These are phyloP conservation scores for Nothophytophthora sp. DNA, from an alignment of 352 stramenopile species.

Conservation along the genomic window DNA sequence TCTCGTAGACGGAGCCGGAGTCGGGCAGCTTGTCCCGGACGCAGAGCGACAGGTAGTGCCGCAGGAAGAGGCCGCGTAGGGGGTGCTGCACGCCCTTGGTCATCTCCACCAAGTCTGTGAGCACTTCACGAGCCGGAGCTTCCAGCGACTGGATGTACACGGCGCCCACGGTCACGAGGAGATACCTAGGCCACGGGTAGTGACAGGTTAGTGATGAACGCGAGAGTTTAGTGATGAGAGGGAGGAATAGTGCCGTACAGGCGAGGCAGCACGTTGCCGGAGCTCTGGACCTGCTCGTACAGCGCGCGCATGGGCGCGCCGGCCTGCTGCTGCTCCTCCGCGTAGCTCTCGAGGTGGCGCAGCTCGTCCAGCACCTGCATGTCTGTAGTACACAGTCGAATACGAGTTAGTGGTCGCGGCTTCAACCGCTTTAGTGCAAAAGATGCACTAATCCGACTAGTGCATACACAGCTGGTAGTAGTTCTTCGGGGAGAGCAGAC, in stretches of 20 bases:
- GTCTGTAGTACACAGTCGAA: no score
- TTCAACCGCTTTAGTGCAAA: no score
- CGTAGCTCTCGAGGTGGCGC: slow-evolving; percentile 94
- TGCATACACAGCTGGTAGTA: slow-evolving; percentile 99
- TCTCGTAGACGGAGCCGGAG: slow-evolving; percentile 66
- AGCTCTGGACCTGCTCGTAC: slow-evolving; percentile 96
- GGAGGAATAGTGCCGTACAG: slow-evolving; percentile 71
- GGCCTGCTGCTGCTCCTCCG: slow-evolving; percentile 79
- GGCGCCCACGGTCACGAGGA: slow-evolving; percentile 96
- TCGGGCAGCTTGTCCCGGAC: slow-evolving; percentile 97
- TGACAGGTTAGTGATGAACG: background rate
- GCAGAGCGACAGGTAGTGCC: slow-evolving; percentile 94
- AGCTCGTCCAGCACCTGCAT: slow-evolving; percentile 94
- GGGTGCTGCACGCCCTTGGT: slow-evolving; percentile 99
- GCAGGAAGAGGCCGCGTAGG: slow-evolving; percentile 97
- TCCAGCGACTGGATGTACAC: slow-evolving; percentile 93
- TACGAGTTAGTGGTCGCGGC: no score
- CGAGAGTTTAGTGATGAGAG: no score
- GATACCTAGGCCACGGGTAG: slow-evolving; percentile 51
- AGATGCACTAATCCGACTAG: no score
- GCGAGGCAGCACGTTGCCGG: slow-evolving; percentile 94
- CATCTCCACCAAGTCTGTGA: slow-evolving; percentile 99
- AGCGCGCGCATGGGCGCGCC: slow-evolving; percentile 91
- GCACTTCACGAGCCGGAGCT: slow-evolving; percentile 85
- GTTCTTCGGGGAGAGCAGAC: slow-evolving; percentile 96